Base-by-base conservation (phyloP, 768 basidiomycete species). In the Xerocomellus amylosporus region DNA sequence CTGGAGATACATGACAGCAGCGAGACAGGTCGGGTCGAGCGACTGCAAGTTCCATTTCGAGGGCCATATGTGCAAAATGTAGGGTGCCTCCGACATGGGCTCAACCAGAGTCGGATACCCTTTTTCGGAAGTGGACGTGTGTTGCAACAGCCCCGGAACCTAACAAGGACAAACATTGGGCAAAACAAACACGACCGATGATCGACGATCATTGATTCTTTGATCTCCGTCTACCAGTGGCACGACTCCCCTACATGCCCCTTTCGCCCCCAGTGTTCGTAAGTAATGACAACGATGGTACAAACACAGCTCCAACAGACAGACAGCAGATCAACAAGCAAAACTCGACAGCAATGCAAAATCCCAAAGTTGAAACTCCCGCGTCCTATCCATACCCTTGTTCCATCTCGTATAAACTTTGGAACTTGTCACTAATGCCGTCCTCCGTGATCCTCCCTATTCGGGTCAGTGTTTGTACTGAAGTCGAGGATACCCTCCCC, bases 1-100 rank as follows among this genome's bases (percentile, higher is more conserved):
- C 64, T 91, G 88, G 26, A 90, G 79, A 63, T 84, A 85, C 41
- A 90, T 70, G 5, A 87, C 71, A 1, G 88, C 79, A 5, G 84
- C 80, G 20, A 89, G 73, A 66, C 84, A 88, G 15, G 76, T 67
- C 0, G 87, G 80, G 52, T 92, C 87, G 44, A 84, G 74, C 4
- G 89, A 90, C 19, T 82, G 79, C 10, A 90, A 65, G 38, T 74
- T 75, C 81, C 84, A 89, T 65, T 76, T 74, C 5, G 76, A 75
- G 1, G 90, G 87, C 87, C 87, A 91, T 53, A 91, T 72, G 68
- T 90, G 75, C 19, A 92, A 72, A 13, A 46, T 51, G 51, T 60
- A 71, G 7, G 55, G 33, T 24, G 42, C 22, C 24, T 62, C 58
- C 22, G 64, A 60, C 68, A 70, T 64, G 53, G 43, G 19, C 20